These are phyloP conservation scores for Venturiaceae sp. DNA, from an alignment of 2,329 filamentous ascomycete genomes.

Conservation along the genomic window DNA sequence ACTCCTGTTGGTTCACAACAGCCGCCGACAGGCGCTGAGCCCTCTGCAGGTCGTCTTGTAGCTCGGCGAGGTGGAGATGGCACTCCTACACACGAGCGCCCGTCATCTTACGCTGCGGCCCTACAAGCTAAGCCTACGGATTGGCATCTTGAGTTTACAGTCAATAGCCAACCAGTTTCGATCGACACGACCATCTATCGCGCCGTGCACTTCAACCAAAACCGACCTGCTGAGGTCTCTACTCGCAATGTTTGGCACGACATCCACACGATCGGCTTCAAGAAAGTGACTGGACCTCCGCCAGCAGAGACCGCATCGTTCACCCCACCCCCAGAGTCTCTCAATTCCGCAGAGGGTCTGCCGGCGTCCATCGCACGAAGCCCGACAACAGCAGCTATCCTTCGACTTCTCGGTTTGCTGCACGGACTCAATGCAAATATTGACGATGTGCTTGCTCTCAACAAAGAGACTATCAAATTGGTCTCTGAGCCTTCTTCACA, in stretches of 20 bases:
- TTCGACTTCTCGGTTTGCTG: slow-evolving; percentile 78
- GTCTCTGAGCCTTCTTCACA: slow-evolving; percentile 79
- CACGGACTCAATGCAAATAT: slow-evolving; percentile 90
- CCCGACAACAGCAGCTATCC: slow-evolving; percentile 75
- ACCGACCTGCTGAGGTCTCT: slow-evolving; percentile 53
- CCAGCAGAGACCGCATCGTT: slow-evolving; percentile 62
- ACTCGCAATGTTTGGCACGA: slow-evolving; percentile 80
- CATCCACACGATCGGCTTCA: slow-evolving; percentile 86
- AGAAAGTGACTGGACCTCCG: slow-evolving; percentile 72
- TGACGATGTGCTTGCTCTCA: slow-evolving; percentile 78
- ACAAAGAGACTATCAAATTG: slow-evolving; percentile 59
- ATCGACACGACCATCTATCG: slow-evolving; percentile 95
- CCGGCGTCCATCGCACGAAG: slow-evolving; percentile 76
- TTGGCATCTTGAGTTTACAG: slow-evolving; percentile 94
- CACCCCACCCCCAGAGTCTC: slow-evolving; percentile 35
- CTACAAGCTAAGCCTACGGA: slow-evolving; percentile 75
- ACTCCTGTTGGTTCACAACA: slow-evolving; percentile 57
- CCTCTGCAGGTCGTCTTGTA: slow-evolving; percentile 13
- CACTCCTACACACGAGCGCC: slow-evolving; percentile 32
- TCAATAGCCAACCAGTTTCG: slow-evolving; percentile 72
- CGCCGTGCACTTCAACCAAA: slow-evolving; percentile 68
- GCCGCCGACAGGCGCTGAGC: slow-evolving; percentile 22
- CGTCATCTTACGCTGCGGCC: slow-evolving; percentile 76
- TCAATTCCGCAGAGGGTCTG: slow-evolving; percentile 48
- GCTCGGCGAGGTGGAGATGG: background rate